Base-by-base conservation (phyloP, 2,329 filamentous ascomycete species). In the Hypoxylon sp. region DNA sequence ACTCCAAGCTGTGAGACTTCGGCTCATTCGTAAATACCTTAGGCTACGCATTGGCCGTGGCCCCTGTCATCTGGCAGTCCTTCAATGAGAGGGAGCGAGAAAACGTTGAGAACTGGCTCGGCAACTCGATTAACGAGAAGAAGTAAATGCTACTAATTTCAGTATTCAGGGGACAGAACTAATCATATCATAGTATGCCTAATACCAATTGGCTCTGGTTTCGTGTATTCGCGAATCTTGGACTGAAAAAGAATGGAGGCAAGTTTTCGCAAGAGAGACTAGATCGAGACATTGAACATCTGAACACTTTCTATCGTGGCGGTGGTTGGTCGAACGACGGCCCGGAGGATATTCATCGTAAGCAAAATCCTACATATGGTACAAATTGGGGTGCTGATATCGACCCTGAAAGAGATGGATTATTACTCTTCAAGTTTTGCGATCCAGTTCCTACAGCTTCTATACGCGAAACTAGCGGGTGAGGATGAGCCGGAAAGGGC, bases 341-440 rank as follows among this genome's bases (percentile, higher is more conserved):
- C 0, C 92, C 92, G 0, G 89, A 91, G 74, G 89, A 89, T 13
- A 92, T 94, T 63, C 91, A 92, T 63, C 92, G 84, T 86, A 68
- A 71, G 84, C 62, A 5, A n/a, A 3, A 32, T 30, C 10, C 14
- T 43, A 9, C 9, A 9, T 1, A 6, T n/a, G 5, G 2, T n/a
- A 21, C 52, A 7, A 23, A 14, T 49, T 1, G 9, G 58, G 9
- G 7, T 49, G 67, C 32, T 74, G 45, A 73, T 56, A 3, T n/a
- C 13, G 4, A 32, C 5, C 9, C 9, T 13, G 1, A 19, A 57
- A 86, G 84, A 94, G 79, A 93, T 94, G 89, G 92, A 94, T 77
- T 94, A 94, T 75, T 95, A 94, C 79, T 93, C 91, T 0, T 92
- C 91, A 9, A 92, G 90, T 63, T 94, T 94, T 76, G 92, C 92